A percentile compares a stretch with the other conserved stretches of the same genome.
These are phyloP conservation scores for Amaranthus cruentus DNA, from an alignment of 148 eudicot species.

Conservation along the genomic window DNA sequence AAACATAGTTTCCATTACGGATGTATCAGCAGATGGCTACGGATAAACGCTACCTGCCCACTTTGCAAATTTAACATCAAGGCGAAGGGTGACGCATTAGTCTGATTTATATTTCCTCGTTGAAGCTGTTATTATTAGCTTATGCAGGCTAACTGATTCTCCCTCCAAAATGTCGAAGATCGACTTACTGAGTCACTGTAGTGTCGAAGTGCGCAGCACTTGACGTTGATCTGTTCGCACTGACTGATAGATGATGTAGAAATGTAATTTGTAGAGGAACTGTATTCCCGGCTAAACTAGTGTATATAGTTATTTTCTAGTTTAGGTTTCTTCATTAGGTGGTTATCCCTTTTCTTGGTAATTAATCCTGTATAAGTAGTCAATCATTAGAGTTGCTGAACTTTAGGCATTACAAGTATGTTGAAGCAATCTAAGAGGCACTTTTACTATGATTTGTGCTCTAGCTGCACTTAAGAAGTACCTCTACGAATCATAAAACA, in stretches of 20 bases:
- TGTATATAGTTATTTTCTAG: conserved; percentile 15
- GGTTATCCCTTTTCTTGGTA: background rate
- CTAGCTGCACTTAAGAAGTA: no score
- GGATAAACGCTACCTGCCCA: conserved; percentile 71
- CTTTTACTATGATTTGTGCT: background rate
- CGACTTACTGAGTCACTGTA: background rate
- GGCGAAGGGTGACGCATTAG: conserved; percentile 45
- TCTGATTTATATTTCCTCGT: conserved; percentile 21
- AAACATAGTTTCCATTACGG: conserved; percentile 64
- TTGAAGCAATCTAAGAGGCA: background rate
- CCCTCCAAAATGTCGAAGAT: background rate
- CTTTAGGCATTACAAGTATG: background rate
- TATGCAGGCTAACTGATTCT: background rate
- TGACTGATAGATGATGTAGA: conserved; percentile 15
- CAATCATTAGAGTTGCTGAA: background rate
- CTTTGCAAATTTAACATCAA: conserved; percentile 66
- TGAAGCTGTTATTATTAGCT: conserved; percentile 17
- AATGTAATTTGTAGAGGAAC: conserved; percentile 10
- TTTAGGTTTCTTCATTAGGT: background rate
- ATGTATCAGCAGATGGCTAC: conserved; percentile 69
- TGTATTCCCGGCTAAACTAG: conserved; percentile 7
- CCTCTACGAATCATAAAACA: no score
- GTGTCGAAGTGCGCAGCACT: background rate
- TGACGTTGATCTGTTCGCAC: background rate
- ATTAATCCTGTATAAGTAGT: background rate